Conservation (phyloP, 2,329 filamentous ascomycete species). For the Talaromyces sp. region DNA sequence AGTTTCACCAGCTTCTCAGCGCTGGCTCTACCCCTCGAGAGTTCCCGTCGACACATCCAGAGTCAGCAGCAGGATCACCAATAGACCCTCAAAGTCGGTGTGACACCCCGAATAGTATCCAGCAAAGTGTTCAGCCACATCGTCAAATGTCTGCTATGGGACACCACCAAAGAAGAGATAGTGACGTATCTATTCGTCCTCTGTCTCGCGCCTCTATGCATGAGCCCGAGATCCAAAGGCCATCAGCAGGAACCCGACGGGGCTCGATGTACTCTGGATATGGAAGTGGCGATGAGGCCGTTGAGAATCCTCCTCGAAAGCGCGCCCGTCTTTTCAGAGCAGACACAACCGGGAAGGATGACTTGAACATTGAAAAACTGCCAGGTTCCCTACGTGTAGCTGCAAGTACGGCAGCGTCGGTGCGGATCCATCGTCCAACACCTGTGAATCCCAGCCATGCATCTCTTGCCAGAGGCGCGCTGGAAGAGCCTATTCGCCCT, state of each 20-base stretch:
- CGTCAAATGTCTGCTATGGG: constrained; percentile 21
- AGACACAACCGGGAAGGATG: constrained; percentile 63
- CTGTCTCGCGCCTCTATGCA: constrained; percentile 56
- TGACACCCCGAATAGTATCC: constrained; percentile 31
- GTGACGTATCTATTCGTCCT: constrained; percentile 49
- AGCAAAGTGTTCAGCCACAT: constrained; percentile 18
- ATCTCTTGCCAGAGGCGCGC: constrained; percentile 23
- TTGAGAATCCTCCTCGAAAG: constrained; percentile 62
- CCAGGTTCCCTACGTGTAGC: constrained; percentile 81
- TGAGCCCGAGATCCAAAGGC: constrained; percentile 25
- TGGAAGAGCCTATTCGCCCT: constrained; percentile 42
- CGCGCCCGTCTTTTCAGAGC: constrained; percentile 72
- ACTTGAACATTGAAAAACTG: constrained; percentile 63
- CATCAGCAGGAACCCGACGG: constrained; percentile 24
- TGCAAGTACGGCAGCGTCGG: constrained; percentile 81
- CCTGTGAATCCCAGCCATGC: constrained; percentile 35
- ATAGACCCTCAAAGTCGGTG: constrained; percentile 29
- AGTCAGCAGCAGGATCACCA: constrained; percentile 35
- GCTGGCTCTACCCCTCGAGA: constrained; percentile 41
- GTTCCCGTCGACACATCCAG: constrained; percentile 28
- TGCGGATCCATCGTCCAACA: constrained; percentile 77
- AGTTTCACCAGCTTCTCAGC: constrained; percentile 40
- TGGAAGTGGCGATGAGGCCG: constrained; percentile 65
- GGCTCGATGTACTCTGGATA: constrained; percentile 52
- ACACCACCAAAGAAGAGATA: constrained; percentile 23